Conservation (phyloP, 805 yeast genomes). For the Lachancea quebecensis region DNA sequence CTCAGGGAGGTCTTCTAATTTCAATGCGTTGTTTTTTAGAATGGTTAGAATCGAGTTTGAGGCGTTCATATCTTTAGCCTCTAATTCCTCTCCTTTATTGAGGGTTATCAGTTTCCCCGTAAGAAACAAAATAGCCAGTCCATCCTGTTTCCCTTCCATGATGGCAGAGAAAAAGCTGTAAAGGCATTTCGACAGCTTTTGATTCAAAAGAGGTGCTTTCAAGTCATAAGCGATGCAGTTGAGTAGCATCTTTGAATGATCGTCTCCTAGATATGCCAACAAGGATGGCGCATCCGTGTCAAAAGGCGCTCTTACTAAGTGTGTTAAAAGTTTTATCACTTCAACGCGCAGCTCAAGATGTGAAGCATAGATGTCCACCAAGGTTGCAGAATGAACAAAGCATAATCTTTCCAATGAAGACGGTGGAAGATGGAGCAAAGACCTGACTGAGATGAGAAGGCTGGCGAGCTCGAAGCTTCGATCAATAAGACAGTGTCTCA, state of each 20-base stretch:
- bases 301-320: constrained; percentile 53
- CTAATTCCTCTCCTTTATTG: constrained; percentile 9
- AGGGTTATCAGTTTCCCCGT: constrained; percentile 43
- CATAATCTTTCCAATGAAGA: constrained; percentile 60
- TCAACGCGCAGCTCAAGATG: constrained; percentile 41
- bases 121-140: constrained; percentile 61
- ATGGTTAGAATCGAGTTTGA: constrained; percentile 44
- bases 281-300: constrained; percentile 64
- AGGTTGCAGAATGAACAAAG: constrained; percentile 46
- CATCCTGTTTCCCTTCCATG: constrained; percentile 69
- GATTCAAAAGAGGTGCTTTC: constrained; percentile 47
- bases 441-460: constrained; percentile 50
- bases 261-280: constrained; percentile 71
- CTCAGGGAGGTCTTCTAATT: constrained; percentile 49
- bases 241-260: constrained; percentile 51
- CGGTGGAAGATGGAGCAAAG: constrained; percentile 41
- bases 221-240: constrained; percentile 56
- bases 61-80: constrained; percentile 11
- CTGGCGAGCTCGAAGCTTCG: constrained; percentile 50
- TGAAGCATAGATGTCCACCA: constrained; percentile 54
- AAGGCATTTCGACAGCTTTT: constrained; percentile 44
- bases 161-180: constrained; percentile 63
- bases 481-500: constrained; percentile 36
- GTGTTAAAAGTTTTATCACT: constrained; percentile 50
- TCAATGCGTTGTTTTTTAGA: constrained; percentile 47